Conservation (phyloP, 1,139 yeast species). For the Taiozyma onychis region DNA sequence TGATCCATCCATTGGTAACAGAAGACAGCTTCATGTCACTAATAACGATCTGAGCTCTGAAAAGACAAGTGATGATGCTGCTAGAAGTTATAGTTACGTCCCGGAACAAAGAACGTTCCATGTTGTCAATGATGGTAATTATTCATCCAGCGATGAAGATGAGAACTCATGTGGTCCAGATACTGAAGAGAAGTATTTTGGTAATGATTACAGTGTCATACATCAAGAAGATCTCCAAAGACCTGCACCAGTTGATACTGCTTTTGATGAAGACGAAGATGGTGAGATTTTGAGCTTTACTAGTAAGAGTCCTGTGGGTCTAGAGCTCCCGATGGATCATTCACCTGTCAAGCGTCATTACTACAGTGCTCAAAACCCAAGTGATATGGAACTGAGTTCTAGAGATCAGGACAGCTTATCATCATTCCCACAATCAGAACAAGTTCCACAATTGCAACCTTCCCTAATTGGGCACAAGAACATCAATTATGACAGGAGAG, state of each 20-base stretch:
- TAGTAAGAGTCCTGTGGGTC: conserved; percentile 27
- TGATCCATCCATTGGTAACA: conserved; percentile 2
- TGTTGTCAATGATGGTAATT: conserved; percentile 23
- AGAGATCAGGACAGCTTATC: background rate
- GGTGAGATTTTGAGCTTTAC: conserved; percentile 24
- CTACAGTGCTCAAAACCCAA: background rate
- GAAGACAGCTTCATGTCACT: background rate
- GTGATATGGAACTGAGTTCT: conserved; percentile 3
- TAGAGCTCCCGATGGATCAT: conserved; percentile 21
- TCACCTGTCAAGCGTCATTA: background rate
- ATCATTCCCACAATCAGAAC: background rate
- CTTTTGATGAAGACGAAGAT: conserved; percentile 16
- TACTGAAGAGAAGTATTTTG: conserved; percentile 4
- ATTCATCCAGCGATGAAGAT: conserved; percentile 11
- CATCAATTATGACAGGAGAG: conserved; percentile 33
- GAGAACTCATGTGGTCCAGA: conserved; percentile 6
- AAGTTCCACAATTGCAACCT: background rate
- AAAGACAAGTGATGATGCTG: background rate
- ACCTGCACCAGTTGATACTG: background rate
- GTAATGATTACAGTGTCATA: conserved; percentile 9
- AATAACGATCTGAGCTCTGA: background rate
- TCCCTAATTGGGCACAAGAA: background rate
- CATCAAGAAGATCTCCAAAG: conserved; percentile 10
- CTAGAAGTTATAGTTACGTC: background rate
- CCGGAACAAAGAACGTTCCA: conserved; percentile 7